Conservation (phyloP, 495 filamentous ascomycete genomes). For the Xylaria scruposa region DNA sequence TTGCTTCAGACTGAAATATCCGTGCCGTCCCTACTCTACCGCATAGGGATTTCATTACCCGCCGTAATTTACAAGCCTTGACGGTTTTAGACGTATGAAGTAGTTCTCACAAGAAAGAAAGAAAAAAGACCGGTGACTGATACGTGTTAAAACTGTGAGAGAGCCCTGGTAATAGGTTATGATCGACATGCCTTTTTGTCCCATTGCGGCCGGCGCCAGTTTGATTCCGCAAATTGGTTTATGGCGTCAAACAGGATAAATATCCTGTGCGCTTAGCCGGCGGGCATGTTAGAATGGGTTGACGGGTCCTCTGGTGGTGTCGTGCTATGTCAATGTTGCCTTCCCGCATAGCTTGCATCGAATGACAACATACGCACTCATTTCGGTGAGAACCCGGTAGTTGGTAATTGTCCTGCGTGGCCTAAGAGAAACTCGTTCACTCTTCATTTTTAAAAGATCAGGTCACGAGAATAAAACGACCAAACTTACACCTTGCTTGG, state of each 20-base stretch:
- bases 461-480: conserved; percentile 6
- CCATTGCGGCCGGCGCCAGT: conserved; percentile 11
- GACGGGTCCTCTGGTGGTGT: conserved; percentile 21
- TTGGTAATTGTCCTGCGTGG: conserved; percentile 4
- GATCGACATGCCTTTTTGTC: conserved; percentile 14
- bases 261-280: conserved; percentile 9
- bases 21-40: conserved; percentile 40
- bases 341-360: conserved; percentile 11
- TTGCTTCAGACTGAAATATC: conserved; percentile 38
- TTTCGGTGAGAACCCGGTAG: conserved; percentile 20
- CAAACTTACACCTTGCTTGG: conserved; percentile 10
- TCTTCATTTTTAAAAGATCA: conserved; percentile 13
- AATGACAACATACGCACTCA: conserved; percentile 13
- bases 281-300: background rate
- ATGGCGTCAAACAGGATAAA: conserved; percentile 8
- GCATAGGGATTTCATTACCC: conserved; percentile 32
- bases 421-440: conserved; percentile 2
- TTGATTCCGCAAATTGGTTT: conserved; percentile 11
- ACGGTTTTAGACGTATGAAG: background rate
- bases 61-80: conserved; percentile 4
- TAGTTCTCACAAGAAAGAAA: background rate
- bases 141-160: conserved; percentile 1
- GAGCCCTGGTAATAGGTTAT: background rate
- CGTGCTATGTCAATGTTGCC: conserved; percentile 5
- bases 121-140: background rate